phyloP scores from a whole-genome alignment of 2,329 filamentous ascomycete species.

The Ophiobolus disseminans region DNA sequence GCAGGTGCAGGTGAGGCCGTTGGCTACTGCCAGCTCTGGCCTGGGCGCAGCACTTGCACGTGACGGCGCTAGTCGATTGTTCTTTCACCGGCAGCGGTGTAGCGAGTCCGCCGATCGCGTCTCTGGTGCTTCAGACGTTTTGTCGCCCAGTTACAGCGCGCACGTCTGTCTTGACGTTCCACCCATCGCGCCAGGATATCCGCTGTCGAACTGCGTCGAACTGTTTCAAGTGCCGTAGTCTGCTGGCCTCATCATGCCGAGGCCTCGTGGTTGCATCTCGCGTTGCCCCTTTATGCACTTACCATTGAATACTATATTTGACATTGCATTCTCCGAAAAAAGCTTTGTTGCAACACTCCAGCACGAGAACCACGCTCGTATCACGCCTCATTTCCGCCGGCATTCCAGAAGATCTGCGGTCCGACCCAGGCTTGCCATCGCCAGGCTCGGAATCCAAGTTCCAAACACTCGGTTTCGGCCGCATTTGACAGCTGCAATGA shows the following conservation, averaged over 20 bases:
- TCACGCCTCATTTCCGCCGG: conserved; percentile 4
- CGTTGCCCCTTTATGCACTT: conserved; percentile 34
- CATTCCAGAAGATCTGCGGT: conserved; percentile 13
- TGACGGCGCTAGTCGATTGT: conserved; percentile 16
- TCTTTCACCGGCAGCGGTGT: conserved; percentile 25
- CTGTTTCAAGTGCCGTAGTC: conserved; percentile 27
- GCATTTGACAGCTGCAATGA: conserved; percentile 8
- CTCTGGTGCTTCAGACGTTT: background rate
- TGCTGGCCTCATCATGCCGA: conserved; percentile 27
- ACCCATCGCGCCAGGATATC: background rate
- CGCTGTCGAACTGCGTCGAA: conserved; percentile 10
- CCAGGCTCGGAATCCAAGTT: background rate
- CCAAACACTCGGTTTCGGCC: conserved; percentile 3
- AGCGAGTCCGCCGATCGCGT: conserved; percentile 9
- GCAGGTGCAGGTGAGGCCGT: conserved; percentile 18
- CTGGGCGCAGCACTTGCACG: conserved; percentile 20
- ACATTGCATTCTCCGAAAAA: background rate
- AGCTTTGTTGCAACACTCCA: background rate
- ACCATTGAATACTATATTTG: conserved; percentile 12
- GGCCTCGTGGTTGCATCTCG: conserved; percentile 11
- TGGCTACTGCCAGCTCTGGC: conserved; percentile 23
- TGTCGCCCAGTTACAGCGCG: background rate
- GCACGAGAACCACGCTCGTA: background rate
- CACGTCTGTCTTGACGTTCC: background rate
- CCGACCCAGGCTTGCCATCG: conserved; percentile 9